Conservation (phyloP, 306 rosid species). For the Prosopis cineraria region DNA sequence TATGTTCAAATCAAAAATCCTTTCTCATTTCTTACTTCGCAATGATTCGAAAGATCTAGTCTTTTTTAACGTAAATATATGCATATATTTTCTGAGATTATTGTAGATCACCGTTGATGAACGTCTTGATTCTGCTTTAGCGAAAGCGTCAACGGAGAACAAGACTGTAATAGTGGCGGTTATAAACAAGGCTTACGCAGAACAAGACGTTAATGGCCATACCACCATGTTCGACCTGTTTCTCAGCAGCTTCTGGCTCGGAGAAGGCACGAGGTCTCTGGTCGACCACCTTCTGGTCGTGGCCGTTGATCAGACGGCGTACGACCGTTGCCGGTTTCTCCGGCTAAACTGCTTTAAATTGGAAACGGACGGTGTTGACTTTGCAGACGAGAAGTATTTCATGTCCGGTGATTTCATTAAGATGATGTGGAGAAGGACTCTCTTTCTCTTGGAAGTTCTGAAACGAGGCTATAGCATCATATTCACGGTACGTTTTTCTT, state of each 20-base stretch:
- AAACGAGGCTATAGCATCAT: not conserved
- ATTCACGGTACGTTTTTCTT: not conserved
- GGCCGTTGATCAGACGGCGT: not conserved
- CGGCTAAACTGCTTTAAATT: not conserved
- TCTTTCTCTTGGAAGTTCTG: not conserved
- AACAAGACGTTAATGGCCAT: not conserved
- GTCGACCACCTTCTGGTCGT: not conserved
- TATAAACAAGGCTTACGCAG: not conserved
- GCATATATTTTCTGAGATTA: not conserved
- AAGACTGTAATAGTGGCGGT: not conserved
- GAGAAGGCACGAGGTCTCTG: not conserved
- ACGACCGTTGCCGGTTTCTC: not conserved
- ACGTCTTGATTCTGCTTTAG: not conserved
- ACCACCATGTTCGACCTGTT: not conserved
- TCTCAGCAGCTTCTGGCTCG: not conserved
- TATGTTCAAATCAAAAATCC: not conserved
- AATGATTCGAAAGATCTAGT: not conserved
- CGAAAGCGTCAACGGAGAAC: not conserved
- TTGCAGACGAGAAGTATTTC: not conserved
- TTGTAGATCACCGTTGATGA: not conserved
- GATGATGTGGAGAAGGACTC: not conserved
- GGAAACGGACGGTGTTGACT: not conserved
- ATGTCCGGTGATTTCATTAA: not conserved
- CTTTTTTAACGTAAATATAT: not conserved
- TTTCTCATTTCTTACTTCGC: not conserved